Evolutionary conservation across 164 flowering plant species (phyloP).

Genomic region (Taxillus chinensis): DNA sequence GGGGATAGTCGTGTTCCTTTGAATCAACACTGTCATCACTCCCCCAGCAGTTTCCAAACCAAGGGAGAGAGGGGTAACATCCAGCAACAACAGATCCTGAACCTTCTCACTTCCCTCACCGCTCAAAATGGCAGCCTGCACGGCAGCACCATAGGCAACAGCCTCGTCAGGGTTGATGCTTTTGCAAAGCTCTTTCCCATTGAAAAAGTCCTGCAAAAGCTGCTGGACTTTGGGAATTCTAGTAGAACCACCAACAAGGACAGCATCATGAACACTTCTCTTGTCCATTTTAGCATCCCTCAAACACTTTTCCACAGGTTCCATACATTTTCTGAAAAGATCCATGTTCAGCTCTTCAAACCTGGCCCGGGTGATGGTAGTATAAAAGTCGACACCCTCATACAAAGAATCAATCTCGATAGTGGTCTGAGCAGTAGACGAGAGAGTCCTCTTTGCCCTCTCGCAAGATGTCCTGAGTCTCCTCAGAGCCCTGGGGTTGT

Average conservation of each 20-base stretch:
- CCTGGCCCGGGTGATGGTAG: background rate
- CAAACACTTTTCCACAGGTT: background rate
- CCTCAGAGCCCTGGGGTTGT: background rate
- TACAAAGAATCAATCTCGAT: background rate
- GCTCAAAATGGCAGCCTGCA: background rate
- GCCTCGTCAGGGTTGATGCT: background rate
- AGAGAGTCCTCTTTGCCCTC: conserved; percentile 1
- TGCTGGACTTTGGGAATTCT: background rate
- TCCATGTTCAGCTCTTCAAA: background rate
- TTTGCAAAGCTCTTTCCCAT: background rate
- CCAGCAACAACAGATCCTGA: background rate
- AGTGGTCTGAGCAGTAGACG: background rate
- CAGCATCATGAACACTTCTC: background rate
- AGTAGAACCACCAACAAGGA: background rate
- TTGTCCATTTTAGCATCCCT: background rate
- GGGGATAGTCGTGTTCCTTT: conserved; percentile 51
- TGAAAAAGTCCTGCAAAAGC: background rate
- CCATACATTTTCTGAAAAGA: background rate
- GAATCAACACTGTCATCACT: conserved; percentile 44
- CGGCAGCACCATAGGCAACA: conserved; percentile 1
- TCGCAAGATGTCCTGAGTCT: background rate
- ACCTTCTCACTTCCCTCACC: background rate
- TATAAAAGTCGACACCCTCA: background rate
- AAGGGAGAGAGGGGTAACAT: background rate
- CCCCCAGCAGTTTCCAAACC: conserved; percentile 34